Conservation (phyloP, 2,329 filamentous ascomycete species). For the Beauveria sp. region DNA sequence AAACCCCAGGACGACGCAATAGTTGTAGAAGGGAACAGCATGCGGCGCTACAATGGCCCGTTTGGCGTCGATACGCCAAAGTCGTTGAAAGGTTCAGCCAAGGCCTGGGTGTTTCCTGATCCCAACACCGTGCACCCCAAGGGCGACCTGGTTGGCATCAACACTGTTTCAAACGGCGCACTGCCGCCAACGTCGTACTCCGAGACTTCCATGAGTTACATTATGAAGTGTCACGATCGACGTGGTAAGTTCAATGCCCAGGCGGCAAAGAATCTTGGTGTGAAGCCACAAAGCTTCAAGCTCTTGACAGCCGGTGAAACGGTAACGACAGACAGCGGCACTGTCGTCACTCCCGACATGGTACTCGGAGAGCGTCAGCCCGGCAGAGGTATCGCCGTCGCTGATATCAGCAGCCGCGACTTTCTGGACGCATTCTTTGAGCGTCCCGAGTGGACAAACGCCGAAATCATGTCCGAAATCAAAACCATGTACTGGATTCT, state of each 20-base stretch:
- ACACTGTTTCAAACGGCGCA: constrained; percentile 20
- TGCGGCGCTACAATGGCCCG: constrained; percentile 65
- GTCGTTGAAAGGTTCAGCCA: constrained; percentile 16
- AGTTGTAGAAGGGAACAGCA: constrained; percentile 52
- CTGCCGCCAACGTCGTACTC: constrained; percentile 64
- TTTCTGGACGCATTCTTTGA: constrained; percentile 64
- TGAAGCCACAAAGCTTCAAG: constrained; percentile 51
- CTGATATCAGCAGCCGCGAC: constrained; percentile 65
- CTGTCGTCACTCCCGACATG: constrained; percentile 74
- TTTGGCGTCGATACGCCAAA: constrained; percentile 15
- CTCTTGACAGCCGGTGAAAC: constrained; percentile 54
- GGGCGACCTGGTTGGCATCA: constrained; percentile 10
- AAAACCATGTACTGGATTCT: constrained; percentile 74
- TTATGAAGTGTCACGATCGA: constrained; percentile 67
- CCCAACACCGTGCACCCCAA: background rate
- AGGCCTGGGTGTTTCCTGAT: constrained; percentile 22
- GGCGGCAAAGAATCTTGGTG: constrained; percentile 56
- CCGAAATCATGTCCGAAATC: constrained; percentile 59
- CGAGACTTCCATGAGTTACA: constrained; percentile 71
- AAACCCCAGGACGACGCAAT: constrained; percentile 38
- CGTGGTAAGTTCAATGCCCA: constrained; percentile 72
- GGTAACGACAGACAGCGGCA: constrained; percentile 57
- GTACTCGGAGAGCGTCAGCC: constrained; percentile 62
- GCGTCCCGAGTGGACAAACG: constrained; percentile 63
- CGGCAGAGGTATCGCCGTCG: constrained; percentile 68